Conservation (phyloP, 1,284 basidiomycete species). For the Trichosporon ovoides region DNA sequence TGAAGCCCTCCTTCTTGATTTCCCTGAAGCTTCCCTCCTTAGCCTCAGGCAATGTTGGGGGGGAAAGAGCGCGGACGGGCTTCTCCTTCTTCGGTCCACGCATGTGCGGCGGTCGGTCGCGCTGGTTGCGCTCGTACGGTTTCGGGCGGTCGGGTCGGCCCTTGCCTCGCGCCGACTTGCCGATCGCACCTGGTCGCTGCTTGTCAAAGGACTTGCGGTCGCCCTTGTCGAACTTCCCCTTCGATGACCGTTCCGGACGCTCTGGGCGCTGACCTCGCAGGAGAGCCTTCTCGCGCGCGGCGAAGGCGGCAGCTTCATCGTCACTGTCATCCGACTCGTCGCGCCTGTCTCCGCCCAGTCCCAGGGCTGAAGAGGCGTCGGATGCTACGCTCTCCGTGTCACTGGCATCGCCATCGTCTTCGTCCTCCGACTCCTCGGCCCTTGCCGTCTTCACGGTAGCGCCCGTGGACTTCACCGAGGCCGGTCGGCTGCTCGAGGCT, state of each 20-base stretch:
- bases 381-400: conserved; percentile 5
- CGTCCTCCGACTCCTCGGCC: no score
- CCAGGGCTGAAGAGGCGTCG: conserved; percentile 3
- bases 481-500: neutral
- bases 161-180: neutral
- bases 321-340: conserved; percentile 1
- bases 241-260: neutral
- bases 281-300: neutral
- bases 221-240: conserved; percentile 1
- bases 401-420: neutral
- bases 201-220: neutral
- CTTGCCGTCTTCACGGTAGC: conserved; percentile 10
- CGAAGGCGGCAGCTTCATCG: conserved; percentile 12
- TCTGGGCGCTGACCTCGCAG: neutral
- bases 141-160: neutral
- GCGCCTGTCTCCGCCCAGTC: conserved; percentile 1
- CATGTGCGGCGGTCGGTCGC: neutral
- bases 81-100: neutral
- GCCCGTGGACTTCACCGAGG: conserved; percentile 6
- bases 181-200: neutral
- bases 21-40: conserved; percentile 18
- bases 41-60: neutral
- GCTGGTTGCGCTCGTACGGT: neutral
- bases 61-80: conserved; percentile 13
- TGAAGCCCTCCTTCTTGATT: conserved; percentile 42